These are phyloP conservation scores for Wickerhamia fluorescens DNA, from an alignment of 805 yeast species.

Conservation along the genomic window DNA sequence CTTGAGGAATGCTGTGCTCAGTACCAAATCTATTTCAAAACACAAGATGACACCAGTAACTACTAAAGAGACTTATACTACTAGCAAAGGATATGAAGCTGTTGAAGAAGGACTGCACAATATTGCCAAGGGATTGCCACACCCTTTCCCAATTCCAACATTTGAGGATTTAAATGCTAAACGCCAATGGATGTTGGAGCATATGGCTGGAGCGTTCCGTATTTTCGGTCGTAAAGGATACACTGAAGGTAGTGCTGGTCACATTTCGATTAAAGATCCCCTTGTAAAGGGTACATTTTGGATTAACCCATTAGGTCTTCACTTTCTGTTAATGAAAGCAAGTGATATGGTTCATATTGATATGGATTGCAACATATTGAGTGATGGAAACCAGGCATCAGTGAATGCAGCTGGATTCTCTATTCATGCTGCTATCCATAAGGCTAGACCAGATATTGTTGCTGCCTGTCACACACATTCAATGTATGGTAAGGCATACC, in stretches of 20 bases:
- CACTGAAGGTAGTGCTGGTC: conserved; percentile 79
- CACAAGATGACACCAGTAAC: conserved; percentile 5
- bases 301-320: conserved; percentile 85
- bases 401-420: conserved; percentile 38
- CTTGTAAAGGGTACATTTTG: conserved; percentile 74
- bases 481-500: conserved; percentile 32
- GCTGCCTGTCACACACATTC: conserved; percentile 39
- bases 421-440: conserved; percentile 34
- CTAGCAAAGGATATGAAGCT: conserved; percentile 36
- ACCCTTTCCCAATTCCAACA: conserved; percentile 45
- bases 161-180: conserved; percentile 44
- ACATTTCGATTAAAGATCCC: conserved; percentile 80
- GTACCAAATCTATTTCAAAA: neutral
- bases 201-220: conserved; percentile 82
- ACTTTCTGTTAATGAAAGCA: conserved; percentile 43
- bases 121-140: conserved; percentile 46
- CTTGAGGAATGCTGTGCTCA: too few species aligned
- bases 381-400: conserved; percentile 32
- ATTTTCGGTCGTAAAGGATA: conserved; percentile 73
- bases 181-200: conserved; percentile 54
- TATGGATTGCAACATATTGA: conserved; percentile 28
- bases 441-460: conserved; percentile 30
- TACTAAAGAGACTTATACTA: too few species aligned
- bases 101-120: conserved; percentile 56
- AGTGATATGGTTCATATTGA: conserved; percentile 35